Evolutionary conservation across 139 green algal species (phyloP).

Genomic region (Desmodesmus armatus): DNA sequence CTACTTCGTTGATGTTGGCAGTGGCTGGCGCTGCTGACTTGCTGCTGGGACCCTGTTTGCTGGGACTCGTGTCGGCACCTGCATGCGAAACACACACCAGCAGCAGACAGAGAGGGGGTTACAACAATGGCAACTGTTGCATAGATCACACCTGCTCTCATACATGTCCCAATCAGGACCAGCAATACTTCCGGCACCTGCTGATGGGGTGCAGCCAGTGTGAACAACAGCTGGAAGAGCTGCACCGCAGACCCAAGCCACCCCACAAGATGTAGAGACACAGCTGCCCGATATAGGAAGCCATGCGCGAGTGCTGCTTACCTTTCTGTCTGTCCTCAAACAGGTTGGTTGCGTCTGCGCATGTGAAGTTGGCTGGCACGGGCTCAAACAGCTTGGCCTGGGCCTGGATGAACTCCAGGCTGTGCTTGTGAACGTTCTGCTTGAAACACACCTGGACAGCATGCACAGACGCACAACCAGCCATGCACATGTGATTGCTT

Average conservation of each 20-base stretch:
- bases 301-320: too few relatives aligned
- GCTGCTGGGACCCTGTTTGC: neutral
- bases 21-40: neutral
- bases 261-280: neutral
- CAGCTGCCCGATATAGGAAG: too few relatives aligned
- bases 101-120: neutral
- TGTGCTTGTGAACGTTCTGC: slow-evolving; percentile 21
- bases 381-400: slow-evolving; percentile 16
- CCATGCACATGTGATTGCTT: too few relatives aligned
- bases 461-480: too few relatives aligned
- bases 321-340: slow-evolving; percentile 21
- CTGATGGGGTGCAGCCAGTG: too few relatives aligned
- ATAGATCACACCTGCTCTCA: too few relatives aligned
- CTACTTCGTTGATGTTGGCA: slow-evolving; percentile 20
- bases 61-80: too few relatives aligned
- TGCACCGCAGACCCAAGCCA: too few relatives aligned
- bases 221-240: neutral
- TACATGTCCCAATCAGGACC: too few relatives aligned
- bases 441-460: slow-evolving; percentile 32
- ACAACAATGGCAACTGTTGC: neutral
- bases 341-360: neutral
- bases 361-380: neutral
- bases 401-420: slow-evolving; percentile 21
- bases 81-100: slow-evolving; percentile 13
- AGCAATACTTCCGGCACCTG: too few relatives aligned